Percentiles rank a stretch among this genome's conserved stretches.
Evolutionary conservation across 345 rosid species (phyloP).

Genomic region (Excoecaria agallocha): DNA sequence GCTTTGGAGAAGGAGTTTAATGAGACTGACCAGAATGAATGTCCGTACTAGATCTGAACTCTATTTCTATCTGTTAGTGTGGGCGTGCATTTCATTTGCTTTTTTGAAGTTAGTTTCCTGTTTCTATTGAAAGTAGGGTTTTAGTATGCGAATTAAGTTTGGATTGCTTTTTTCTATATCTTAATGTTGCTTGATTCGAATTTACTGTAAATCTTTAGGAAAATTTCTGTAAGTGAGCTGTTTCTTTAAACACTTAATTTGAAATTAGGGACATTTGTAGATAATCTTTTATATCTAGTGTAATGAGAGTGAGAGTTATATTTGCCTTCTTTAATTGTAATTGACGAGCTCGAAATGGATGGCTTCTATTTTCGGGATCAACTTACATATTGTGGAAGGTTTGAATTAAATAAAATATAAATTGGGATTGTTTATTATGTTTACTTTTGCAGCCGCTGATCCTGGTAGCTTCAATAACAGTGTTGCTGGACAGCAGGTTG

Average conservation of each 20-base stretch:
- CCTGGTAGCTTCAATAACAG: conserved; percentile 87
- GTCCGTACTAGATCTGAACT: conserved; percentile 35
- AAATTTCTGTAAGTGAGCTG: background rate
- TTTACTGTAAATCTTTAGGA: background rate
- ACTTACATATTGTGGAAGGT: background rate
- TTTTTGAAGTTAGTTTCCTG: background rate
- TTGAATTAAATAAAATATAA: background rate
- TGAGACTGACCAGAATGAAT: conserved; percentile 71
- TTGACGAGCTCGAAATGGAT: background rate
- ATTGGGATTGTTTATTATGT: background rate
- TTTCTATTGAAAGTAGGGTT: background rate
- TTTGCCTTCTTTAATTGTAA: background rate
- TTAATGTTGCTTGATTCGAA: background rate
- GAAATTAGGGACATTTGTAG: background rate
- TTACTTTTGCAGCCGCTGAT: conserved; percentile 62
- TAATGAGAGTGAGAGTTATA: background rate
- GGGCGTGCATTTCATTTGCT: conserved; percentile 7
- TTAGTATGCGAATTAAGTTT: background rate
- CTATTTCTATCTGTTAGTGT: conserved; percentile 2
- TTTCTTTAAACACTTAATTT: background rate
- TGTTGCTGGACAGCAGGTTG: conserved; percentile 81
- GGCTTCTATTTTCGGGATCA: background rate
- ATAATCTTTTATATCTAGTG: background rate
- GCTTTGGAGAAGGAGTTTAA: conserved; percentile 91
- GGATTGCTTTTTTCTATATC: background rate